phyloP scores from a whole-genome alignment of 257 asterid genomes.

The Solanum virginianum region DNA sequence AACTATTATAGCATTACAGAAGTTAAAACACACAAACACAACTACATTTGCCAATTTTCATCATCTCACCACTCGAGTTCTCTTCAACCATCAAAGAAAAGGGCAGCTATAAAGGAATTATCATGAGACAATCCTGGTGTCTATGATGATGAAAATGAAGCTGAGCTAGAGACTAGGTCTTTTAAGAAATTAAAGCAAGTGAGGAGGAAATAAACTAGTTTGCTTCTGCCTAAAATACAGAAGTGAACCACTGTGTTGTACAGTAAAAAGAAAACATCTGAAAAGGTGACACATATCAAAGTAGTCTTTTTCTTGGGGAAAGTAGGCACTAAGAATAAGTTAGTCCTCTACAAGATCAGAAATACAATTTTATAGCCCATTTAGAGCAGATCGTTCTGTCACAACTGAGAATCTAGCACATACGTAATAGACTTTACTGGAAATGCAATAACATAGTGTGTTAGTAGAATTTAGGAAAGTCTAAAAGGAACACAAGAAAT shows the following conservation, averaged over 20 bases:
- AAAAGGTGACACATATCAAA: neutral
- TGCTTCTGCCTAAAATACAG: neutral
- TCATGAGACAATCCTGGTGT: constrained; percentile 84
- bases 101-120: constrained; percentile 72
- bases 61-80: neutral
- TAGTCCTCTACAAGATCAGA: constrained; percentile 5
- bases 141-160: constrained; percentile 61
- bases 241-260: no score
- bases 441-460: neutral
- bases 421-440: neutral
- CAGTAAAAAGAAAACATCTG: neutral
- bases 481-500: neutral
- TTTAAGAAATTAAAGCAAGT: constrained; percentile 56
- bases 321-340: neutral
- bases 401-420: neutral
- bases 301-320: neutral
- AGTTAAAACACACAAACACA: no score
- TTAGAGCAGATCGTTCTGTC: neutral
- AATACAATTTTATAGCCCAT: neutral
- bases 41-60: no score
- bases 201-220: constrained; percentile 5
- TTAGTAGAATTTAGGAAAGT: neutral
- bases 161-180: constrained; percentile 59
- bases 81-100: constrained; percentile 70
- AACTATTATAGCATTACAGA: no score